Evolutionary conservation across 139 green algal genomes (phyloP).

Genomic region (Chlorella sorokiniana): DNA sequence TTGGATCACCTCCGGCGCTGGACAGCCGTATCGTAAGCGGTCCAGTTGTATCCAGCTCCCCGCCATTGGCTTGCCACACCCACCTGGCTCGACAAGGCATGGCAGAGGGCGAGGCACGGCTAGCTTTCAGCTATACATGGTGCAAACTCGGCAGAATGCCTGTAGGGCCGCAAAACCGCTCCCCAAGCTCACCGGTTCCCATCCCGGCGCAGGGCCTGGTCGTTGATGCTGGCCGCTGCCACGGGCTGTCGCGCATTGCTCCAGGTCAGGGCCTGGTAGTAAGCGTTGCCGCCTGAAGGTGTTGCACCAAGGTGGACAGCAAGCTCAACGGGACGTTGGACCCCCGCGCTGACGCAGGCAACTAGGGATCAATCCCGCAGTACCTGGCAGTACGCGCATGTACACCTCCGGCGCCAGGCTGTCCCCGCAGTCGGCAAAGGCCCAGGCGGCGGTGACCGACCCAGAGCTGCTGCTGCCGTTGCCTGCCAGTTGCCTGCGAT

Average conservation of each 20-base stretch:
- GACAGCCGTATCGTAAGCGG: too few species aligned
- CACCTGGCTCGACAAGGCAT: too few species aligned
- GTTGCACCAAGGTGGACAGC: not conserved
- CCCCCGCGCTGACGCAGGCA: too few species aligned
- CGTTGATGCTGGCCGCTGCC: not conserved
- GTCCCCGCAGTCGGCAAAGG: not conserved
- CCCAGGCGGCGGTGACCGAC: not conserved
- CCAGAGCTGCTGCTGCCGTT: not conserved
- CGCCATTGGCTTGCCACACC: too few species aligned
- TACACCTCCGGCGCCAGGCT: not conserved
- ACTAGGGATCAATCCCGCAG: not conserved
- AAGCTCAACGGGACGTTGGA: too few species aligned
- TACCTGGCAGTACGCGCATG: not conserved
- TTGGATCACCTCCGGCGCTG: too few species aligned
- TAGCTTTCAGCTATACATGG: too few species aligned
- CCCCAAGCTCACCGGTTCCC: not conserved
- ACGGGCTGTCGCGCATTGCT: conserved; percentile 2
- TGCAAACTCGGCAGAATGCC: not conserved
- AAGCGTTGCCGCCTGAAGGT: not conserved
- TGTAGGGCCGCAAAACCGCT: not conserved
- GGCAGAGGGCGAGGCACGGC: too few species aligned
- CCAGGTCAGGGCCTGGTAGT: conserved; percentile 1
- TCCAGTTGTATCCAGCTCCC: too few species aligned
- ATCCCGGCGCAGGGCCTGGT: not conserved
- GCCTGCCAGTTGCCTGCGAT: not conserved